Conservation (phyloP, 2,329 filamentous ascomycete species). For the Epichloe baconii region DNA sequence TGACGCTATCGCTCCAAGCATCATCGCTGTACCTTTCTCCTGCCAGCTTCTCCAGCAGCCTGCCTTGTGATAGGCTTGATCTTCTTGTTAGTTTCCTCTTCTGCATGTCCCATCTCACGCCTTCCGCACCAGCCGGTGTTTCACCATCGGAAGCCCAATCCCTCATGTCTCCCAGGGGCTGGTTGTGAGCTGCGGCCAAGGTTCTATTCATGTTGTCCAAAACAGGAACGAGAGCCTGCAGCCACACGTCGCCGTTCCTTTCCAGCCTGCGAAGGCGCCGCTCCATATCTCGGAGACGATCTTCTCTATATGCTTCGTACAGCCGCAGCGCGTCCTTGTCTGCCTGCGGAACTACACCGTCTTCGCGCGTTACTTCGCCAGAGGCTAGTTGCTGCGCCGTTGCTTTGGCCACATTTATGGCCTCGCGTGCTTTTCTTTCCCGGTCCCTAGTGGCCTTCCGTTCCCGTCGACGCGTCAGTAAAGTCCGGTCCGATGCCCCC, state of each 20-base stretch:
- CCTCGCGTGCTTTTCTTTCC: conserved; percentile 14
- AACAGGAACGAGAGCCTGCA: conserved; percentile 30
- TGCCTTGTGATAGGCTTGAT: conserved; percentile 16
- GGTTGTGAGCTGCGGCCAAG: conserved; percentile 13
- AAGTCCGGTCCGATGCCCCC: conserved; percentile 14
- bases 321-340: conserved; percentile 24
- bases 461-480: conserved; percentile 20
- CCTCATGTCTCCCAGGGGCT: conserved; percentile 9
- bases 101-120: conserved; percentile 5
- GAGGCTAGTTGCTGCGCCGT: conserved; percentile 11
- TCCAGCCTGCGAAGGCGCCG: conserved; percentile 32
- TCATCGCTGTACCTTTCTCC: conserved; percentile 6
- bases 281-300: conserved; percentile 33
- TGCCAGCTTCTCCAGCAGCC: conserved; percentile 17
- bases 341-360: conserved; percentile 8
- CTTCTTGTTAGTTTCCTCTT: conserved; percentile 12
- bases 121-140: conserved; percentile 4
- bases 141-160: conserved; percentile 23
- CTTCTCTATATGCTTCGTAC: conserved; percentile 28
- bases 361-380: conserved; percentile 14
- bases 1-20: conserved; percentile 13
- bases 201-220: conserved; percentile 30
- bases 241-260: conserved; percentile 31
- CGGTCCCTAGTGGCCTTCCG: conserved; percentile 19
- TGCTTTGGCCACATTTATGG: conserved; percentile 10